phyloP scores from a whole-genome alignment of 257 asterid species.

The Gardenia jasminoides region DNA sequence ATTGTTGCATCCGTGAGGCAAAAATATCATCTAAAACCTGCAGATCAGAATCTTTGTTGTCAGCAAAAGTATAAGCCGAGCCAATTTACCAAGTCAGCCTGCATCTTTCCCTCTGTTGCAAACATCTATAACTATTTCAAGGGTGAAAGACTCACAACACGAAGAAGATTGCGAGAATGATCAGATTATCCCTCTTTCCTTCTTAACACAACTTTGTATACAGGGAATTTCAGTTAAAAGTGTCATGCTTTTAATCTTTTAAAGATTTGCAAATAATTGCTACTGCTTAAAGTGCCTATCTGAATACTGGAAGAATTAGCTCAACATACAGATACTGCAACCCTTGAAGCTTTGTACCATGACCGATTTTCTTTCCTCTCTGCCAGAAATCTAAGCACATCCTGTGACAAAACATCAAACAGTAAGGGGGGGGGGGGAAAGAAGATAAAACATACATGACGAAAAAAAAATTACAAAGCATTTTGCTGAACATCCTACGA shows the following conservation, averaged over 20 bases:
- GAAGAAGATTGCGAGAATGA: no score
- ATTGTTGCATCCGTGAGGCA: slow-evolving; percentile 80
- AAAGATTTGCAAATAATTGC: background rate
- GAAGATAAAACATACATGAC: background rate
- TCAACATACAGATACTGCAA: slow-evolving; percentile 75
- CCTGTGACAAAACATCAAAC: slow-evolving; percentile 41
- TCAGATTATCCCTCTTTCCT: no score
- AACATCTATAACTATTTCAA: no score
- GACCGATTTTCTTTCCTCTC: slow-evolving; percentile 70
- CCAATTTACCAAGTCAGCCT: no score
- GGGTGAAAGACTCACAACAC: no score
- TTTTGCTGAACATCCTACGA: background rate
- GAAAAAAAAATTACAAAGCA: background rate
- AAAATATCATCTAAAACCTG: slow-evolving; percentile 82
- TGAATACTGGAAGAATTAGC: background rate
- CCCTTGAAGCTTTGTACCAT: slow-evolving; percentile 83
- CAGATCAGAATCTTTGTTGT: background rate
- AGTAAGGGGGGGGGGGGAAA: background rate
- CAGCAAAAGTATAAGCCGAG: no score
- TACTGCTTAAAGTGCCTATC: background rate
- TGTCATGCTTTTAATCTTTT: background rate
- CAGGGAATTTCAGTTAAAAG: background rate
- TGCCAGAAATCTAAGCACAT: slow-evolving; percentile 65
- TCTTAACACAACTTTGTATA: no score
- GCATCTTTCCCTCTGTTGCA: no score